Evolutionary conservation across 495 filamentous ascomycete species (phyloP), one percentile per base, ranked within the genome.

Genomic region (Hypoxylon crocopeplum): DNA sequence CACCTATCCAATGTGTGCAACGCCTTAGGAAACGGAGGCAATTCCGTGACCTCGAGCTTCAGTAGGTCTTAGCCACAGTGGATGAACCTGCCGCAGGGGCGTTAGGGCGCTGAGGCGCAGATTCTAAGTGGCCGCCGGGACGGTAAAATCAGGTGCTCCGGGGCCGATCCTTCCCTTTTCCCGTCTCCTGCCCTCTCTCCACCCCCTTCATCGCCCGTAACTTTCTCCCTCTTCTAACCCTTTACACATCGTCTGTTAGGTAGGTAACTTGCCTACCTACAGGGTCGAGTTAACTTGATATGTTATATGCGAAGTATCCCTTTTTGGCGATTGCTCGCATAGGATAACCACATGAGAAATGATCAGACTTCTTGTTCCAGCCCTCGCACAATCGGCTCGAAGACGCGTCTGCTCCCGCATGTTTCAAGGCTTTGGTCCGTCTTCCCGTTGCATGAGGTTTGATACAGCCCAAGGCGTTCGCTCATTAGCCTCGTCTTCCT

Each of bases 51-150:
- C n/a, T n/a, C n/a, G 54, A 40, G 10, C 32, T 13, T 39, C 20
- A 45, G 32, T 27, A 8, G 30, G 54, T 50, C 37, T 59, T 44
- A 64, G 61, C 61, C 61, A 59, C 39, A 7, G 61, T 59, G 49
- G 49, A 40, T 37, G 46, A 15, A 40, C 42, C 53, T 22, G 44
- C 48, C 53, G 53, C 16, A 51, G 41, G 29, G 59, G 42, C 41
- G 46, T 20, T 37, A 20, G 20, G 17, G 34, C 34, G 15, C 24
- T 38, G 8, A n/a, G n/a, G 32, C 32, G n/a, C 12, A 37, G 21
- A 16, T 20, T 4, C 16, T 44, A 27, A 34, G 38, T 21, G 16
- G 19, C 50, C 32, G 33, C 46, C 48, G 49, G 49, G 37, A 56
- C 55, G 61, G 48, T 27, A 30, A 49, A 40, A 54, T 27, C 37